phyloP scores from a whole-genome alignment of 164 flowering plant species.

The Aristolochia californica region DNA sequence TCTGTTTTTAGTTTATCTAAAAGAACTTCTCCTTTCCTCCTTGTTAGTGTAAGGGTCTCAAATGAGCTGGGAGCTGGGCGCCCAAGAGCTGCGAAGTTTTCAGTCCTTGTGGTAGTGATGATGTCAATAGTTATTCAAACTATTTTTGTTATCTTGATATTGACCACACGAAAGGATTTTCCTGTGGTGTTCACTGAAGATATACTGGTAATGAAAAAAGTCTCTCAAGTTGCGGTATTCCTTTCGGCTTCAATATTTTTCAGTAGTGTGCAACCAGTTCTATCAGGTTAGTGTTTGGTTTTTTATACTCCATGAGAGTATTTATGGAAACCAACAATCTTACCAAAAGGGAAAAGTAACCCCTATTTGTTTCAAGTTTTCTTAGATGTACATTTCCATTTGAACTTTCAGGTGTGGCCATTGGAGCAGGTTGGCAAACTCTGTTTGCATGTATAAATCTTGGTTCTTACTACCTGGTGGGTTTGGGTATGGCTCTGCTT shows the following conservation, averaged over 20 bases:
- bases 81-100: constrained; percentile 56
- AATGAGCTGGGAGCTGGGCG: constrained; percentile 66
- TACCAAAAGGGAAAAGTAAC: not conserved
- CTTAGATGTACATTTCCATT: not conserved
- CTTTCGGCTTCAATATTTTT: constrained; percentile 39
- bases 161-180: constrained; percentile 20
- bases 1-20: not conserved
- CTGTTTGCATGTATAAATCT: constrained; percentile 53
- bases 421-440: constrained; percentile 79
- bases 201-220: constrained; percentile 23
- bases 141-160: constrained; percentile 21
- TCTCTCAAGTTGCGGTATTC: constrained; percentile 37
- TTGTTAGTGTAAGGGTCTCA: constrained; percentile 59
- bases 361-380: not conserved
- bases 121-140: constrained; percentile 34
- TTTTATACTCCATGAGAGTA: not conserved
- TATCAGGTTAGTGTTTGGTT: constrained; percentile 31
- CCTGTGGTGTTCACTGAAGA: constrained; percentile 37
- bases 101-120: constrained; percentile 41
- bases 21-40: not conserved
- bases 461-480: constrained; percentile 50
- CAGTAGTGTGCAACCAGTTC: constrained; percentile 51
- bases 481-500: constrained; percentile 48
- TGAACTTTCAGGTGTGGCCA: constrained; percentile 41
- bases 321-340: not conserved